Percentiles rank a stretch among this genome's conserved stretches.
These are phyloP conservation scores for Calvatia gigantea DNA, from an alignment of 768 basidiomycete genomes.

Conservation along the genomic window DNA sequence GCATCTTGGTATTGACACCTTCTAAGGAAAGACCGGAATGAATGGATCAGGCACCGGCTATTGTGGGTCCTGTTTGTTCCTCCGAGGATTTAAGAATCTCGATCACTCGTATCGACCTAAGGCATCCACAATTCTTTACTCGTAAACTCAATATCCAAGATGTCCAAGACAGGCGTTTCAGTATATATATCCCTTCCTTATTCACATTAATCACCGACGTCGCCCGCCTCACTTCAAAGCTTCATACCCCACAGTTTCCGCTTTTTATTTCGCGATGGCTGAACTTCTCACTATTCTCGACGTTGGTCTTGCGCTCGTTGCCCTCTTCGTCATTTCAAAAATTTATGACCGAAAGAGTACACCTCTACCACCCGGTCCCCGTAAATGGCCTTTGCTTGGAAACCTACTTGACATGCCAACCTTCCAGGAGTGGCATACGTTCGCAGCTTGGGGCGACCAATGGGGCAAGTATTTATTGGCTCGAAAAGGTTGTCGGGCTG, in stretches of 20 bases:
- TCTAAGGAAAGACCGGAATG: not conserved
- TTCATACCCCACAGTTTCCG: not conserved
- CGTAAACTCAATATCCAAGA: not conserved
- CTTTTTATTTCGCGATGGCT: constrained; percentile 9
- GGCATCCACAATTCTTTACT: not conserved
- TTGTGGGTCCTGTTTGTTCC: not conserved
- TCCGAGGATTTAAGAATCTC: constrained; percentile 20
- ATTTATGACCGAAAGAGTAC: constrained; percentile 13
- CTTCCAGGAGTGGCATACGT: constrained; percentile 41
- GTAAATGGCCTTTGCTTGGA: constrained; percentile 39
- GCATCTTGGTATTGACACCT: not conserved
- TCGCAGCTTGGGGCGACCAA: constrained; percentile 40
- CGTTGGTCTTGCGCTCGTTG: constrained; percentile 14
- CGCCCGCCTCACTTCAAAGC: not conserved
- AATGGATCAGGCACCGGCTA: not conserved
- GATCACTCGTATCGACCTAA: not conserved
- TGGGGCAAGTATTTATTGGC: constrained; percentile 29
- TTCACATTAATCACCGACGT: not conserved
- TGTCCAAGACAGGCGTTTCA: not conserved
- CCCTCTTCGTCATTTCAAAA: constrained; percentile 17
- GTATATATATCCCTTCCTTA: constrained; percentile 4
- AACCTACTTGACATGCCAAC: constrained; percentile 50
- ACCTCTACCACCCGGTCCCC: constrained; percentile 44
- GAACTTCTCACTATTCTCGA: constrained; percentile 17
- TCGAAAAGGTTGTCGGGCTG: not conserved